Evolutionary conservation across 345 rosid species (phyloP).

Genomic region (Jatropha curcas): DNA sequence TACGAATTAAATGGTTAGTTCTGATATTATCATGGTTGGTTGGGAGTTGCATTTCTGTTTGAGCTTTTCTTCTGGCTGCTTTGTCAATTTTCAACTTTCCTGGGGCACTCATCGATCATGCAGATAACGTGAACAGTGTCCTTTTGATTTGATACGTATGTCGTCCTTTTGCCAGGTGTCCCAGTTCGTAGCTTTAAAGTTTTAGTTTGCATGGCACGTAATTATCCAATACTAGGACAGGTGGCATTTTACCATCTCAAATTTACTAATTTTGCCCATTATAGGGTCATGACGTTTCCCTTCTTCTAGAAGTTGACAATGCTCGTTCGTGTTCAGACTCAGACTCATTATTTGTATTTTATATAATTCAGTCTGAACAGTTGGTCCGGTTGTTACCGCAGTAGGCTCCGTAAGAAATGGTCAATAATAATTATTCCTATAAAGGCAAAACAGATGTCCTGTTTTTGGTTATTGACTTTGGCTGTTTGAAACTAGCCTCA

Average conservation of each 20-base stretch:
- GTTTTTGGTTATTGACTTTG: not conserved
- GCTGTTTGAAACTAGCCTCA: not conserved
- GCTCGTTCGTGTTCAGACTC: too few species aligned
- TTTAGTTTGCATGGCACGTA: not conserved
- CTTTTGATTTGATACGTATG: not conserved
- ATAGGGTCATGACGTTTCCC: conserved; percentile 1
- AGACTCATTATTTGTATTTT: not conserved
- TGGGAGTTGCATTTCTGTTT: not conserved
- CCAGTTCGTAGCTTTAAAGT: not conserved
- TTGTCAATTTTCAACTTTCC: not conserved
- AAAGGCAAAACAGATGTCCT: not conserved
- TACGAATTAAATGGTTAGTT: not conserved
- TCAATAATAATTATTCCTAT: not conserved
- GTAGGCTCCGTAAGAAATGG: not conserved
- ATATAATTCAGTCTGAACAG: not conserved
- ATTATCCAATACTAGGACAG: not conserved
- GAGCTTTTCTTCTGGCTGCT: not conserved
- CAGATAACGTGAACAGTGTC: not conserved
- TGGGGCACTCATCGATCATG: not conserved
- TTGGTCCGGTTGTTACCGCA: not conserved
- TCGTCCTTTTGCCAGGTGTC: not conserved
- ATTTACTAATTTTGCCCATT: not conserved
- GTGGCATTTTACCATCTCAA: conserved; percentile 7
- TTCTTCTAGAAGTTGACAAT: conserved; percentile 29
- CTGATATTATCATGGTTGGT: not conserved